phyloP scores from a whole-genome alignment of 2,329 filamentous ascomycete species.

The Magnaporthiopsis incrustans region DNA sequence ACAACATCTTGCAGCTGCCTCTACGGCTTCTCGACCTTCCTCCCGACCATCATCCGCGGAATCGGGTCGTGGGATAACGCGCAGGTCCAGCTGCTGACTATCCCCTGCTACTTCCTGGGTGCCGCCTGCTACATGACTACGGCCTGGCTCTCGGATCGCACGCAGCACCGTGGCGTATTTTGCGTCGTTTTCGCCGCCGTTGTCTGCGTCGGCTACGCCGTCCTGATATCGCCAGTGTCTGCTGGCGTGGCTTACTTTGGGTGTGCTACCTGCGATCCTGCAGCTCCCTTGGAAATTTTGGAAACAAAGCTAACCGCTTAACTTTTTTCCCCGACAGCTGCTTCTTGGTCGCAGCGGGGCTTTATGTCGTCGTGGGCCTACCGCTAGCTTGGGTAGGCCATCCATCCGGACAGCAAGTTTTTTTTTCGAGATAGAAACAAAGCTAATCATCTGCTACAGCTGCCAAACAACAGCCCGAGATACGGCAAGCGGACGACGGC shows the following conservation, averaged over 20 bases:
- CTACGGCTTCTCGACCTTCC: slow-evolving; percentile 63
- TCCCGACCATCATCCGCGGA: slow-evolving; percentile 69
- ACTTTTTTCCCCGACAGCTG: slow-evolving; percentile 68
- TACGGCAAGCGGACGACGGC: slow-evolving; percentile 59
- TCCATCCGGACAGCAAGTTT: not conserved
- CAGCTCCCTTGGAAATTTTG: not conserved
- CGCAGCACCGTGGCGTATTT: slow-evolving; percentile 58
- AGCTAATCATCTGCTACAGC: not conserved
- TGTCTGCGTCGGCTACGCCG: slow-evolving; percentile 59
- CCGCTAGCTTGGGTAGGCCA: slow-evolving; percentile 42
- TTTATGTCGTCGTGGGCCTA: slow-evolving; percentile 55
- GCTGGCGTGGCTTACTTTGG: slow-evolving; percentile 64
- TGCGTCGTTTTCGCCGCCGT: slow-evolving; percentile 53
- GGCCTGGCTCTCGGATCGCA: slow-evolving; percentile 59
- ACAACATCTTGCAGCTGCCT: not conserved
- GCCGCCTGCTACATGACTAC: slow-evolving; percentile 60
- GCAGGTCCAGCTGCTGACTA: slow-evolving; percentile 66
- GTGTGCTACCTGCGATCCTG: slow-evolving; percentile 12
- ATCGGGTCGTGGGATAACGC: slow-evolving; percentile 56
- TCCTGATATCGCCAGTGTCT: slow-evolving; percentile 53
- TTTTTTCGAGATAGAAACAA: no score
- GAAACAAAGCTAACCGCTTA: slow-evolving; percentile 52
- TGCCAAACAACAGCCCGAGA: slow-evolving; percentile 58
- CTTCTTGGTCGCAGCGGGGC: slow-evolving; percentile 64
- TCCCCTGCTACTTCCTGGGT: slow-evolving; percentile 69